Evolutionary conservation across 225 moss, liverwort and hornwort species (phyloP).

Genomic region (Antitrichia curtipendula): DNA sequence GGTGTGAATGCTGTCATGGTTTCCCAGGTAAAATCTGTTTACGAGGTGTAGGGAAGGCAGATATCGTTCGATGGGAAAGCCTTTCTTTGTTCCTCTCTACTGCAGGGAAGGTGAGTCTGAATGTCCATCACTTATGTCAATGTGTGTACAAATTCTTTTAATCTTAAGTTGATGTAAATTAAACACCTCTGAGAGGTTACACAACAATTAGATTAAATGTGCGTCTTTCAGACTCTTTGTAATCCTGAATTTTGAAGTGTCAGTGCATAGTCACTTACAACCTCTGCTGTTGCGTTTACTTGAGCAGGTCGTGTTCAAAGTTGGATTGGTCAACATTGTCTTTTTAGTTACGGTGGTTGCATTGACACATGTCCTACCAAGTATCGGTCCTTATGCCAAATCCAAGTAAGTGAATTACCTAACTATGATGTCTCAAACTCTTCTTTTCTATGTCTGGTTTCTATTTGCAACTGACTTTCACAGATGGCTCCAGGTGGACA

Average conservation of each 20-base stretch:
- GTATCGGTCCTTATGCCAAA: conserved; percentile 20
- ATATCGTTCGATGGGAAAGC: conserved; percentile 70
- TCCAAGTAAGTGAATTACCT: conserved; percentile 27
- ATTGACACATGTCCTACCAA: conserved; percentile 23
- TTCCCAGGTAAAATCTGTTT: conserved; percentile 55
- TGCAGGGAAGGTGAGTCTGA: conserved; percentile 49
- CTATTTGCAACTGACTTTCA: background rate
- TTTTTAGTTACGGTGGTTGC: conserved; percentile 34
- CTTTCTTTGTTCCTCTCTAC: conserved; percentile 48
- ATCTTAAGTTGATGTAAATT: background rate
- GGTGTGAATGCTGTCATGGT: background rate
- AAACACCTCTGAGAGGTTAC: background rate
- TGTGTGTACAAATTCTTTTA: background rate
- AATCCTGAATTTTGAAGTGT: background rate
- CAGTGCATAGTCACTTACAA: background rate
- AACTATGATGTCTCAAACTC: background rate
- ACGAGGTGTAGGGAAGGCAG: conserved; percentile 50
- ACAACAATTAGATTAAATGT: background rate
- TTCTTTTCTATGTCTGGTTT: background rate
- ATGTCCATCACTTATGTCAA: background rate
- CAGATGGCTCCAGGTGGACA: conserved; percentile 40
- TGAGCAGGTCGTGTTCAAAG: conserved; percentile 60
- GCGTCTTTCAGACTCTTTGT: background rate
- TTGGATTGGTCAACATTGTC: conserved; percentile 33
- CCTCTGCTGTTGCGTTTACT: background rate